A percentile compares a stretch with the other conserved stretches of the same genome.
These are phyloP conservation scores for Limonium bicolor DNA, from an alignment of 148 eudicot species.

Conservation along the genomic window DNA sequence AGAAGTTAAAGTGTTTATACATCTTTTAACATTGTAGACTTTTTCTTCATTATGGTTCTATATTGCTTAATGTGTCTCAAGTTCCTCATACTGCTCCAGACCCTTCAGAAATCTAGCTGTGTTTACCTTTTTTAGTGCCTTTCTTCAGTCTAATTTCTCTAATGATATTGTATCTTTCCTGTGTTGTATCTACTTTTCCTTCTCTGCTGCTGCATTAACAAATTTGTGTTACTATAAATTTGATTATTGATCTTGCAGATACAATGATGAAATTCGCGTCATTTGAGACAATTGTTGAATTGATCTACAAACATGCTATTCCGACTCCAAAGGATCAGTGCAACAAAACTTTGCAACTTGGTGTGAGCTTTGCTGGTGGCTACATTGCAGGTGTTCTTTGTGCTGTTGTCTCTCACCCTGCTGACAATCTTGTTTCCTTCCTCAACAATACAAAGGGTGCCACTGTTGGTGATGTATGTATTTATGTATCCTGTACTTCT, in stretches of 20 bases:
- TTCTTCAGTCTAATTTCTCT: not conserved
- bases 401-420: slow-evolving; percentile 87
- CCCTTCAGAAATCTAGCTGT: too few relatives aligned
- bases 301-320: slow-evolving; percentile 63
- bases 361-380: slow-evolving; percentile 90
- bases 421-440: slow-evolving; percentile 88
- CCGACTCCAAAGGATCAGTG: slow-evolving; percentile 67
- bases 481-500: not conserved
- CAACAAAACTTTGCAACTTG: slow-evolving; percentile 77
- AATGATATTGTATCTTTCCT: not conserved
- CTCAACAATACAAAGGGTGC: slow-evolving; percentile 90
- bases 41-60: too few relatives aligned
- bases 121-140: too few relatives aligned
- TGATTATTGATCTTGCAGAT: slow-evolving; percentile 20
- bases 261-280: slow-evolving; percentile 97
- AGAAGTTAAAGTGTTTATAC: too few relatives aligned
- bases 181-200: too few relatives aligned
- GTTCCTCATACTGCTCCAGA: too few relatives aligned
- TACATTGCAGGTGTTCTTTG: slow-evolving; percentile 81
- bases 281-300: slow-evolving; percentile 79
- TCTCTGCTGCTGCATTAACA: too few relatives aligned
- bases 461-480: slow-evolving; percentile 76
- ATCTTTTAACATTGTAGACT: too few relatives aligned
- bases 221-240: too few relatives aligned
- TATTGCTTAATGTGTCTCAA: too few relatives aligned